phyloP scores from a whole-genome alignment of 257 asterid genomes.

The Ehretia macrophylla region DNA sequence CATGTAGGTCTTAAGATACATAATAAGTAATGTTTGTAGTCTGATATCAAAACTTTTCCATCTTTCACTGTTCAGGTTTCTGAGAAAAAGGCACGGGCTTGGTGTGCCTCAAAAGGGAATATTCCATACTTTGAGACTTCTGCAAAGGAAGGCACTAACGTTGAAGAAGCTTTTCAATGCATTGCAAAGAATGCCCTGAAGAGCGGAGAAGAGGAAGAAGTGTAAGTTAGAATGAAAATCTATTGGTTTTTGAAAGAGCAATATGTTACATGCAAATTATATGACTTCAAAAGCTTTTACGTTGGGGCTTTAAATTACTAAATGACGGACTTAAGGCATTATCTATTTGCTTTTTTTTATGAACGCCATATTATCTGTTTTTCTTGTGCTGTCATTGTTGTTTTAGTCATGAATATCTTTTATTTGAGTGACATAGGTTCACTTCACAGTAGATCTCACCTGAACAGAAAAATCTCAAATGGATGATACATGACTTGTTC shows the following conservation, averaged over 20 bases:
- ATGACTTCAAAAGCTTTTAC: background rate
- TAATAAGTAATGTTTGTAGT: background rate
- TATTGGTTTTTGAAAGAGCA: background rate
- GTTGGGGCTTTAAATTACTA: background rate
- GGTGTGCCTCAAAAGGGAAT: slow-evolving; percentile 97
- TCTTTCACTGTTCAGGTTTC: slow-evolving; percentile 51
- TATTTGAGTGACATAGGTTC: too few relatives aligned
- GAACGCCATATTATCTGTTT: too few relatives aligned
- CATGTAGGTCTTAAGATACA: background rate
- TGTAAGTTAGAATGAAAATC: slow-evolving; percentile 46
- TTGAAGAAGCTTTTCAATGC: slow-evolving; percentile 96
- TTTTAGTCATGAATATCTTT: too few relatives aligned
- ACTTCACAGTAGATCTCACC: too few relatives aligned
- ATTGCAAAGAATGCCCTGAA: slow-evolving; percentile 88
- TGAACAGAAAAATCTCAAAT: too few relatives aligned
- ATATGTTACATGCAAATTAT: background rate
- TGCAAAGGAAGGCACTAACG: slow-evolving; percentile 93
- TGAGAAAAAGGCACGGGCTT: slow-evolving; percentile 97
- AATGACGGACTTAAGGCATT: too few relatives aligned
- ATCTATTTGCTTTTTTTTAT: too few relatives aligned
- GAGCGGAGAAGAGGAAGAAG: slow-evolving; percentile 92
- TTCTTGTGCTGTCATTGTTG: too few relatives aligned
- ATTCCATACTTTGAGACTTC: slow-evolving; percentile 98
- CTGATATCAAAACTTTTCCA: background rate
- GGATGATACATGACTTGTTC: too few relatives aligned